Percentiles rank a stretch among this genome's conserved stretches.
Evolutionary conservation across 2,329 filamentous ascomycete genomes (phyloP).

Genomic region (Venturia oleaginea): DNA sequence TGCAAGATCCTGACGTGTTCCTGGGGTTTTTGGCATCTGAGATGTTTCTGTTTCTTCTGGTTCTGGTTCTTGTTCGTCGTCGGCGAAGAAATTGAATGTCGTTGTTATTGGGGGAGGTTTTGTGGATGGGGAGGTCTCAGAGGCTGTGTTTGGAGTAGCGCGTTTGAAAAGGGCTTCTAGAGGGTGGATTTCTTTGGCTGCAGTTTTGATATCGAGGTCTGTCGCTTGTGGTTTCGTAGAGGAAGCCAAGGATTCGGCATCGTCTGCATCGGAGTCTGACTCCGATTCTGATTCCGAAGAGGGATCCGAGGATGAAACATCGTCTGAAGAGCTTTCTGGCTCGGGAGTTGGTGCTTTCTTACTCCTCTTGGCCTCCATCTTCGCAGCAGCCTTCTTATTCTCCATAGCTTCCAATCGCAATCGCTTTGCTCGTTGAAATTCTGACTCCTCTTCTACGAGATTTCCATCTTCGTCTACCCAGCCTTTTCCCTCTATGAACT

Average conservation of each 20-base stretch:
- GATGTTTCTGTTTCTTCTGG: slow-evolving; percentile 35
- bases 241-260: background rate
- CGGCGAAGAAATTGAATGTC: slow-evolving; percentile 70
- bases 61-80: slow-evolving; percentile 24
- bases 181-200: slow-evolving; percentile 56
- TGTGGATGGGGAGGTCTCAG: slow-evolving; percentile 23
- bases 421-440: slow-evolving; percentile 7
- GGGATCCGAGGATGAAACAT: slow-evolving; percentile 12
- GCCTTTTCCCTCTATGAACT: slow-evolving; percentile 75
- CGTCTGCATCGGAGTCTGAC: background rate
- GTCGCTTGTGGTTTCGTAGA: slow-evolving; percentile 8
- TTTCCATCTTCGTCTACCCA: slow-evolving; percentile 78
- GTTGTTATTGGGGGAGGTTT: slow-evolving; percentile 37
- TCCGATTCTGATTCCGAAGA: slow-evolving; percentile 18
- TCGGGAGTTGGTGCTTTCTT: background rate
- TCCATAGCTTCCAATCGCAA: background rate
- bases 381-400: background rate
- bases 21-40: slow-evolving; percentile 64
- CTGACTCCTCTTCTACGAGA: slow-evolving; percentile 53
- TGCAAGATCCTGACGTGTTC: slow-evolving; percentile 68
- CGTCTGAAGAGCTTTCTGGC: background rate
- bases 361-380: background rate
- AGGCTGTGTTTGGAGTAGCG: slow-evolving; percentile 34
- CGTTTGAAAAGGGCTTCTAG: slow-evolving; percentile 89
- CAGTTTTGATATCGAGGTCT: slow-evolving; percentile 7